A percentile compares a stretch with the other conserved stretches of the same genome.
Conservation (phyloP, 2,329 filamentous ascomycete species). For the Stagonosporopsis chrysanthemi region DNA sequence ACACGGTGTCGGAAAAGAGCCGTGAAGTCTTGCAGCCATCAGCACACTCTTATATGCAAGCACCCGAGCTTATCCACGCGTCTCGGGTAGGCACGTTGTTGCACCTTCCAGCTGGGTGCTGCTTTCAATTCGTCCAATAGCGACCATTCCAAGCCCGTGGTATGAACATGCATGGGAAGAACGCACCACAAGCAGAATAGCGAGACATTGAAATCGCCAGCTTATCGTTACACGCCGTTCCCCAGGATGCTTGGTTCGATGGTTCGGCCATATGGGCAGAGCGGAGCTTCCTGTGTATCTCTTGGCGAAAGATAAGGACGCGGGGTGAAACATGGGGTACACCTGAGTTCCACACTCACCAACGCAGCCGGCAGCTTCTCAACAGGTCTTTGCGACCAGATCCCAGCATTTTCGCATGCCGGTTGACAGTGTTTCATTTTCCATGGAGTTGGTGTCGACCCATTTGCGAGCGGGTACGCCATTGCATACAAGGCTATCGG, state of each 20-base stretch:
- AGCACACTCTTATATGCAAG: constrained; percentile 21
- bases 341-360: not conserved
- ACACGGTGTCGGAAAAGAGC: not conserved
- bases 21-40: not conserved
- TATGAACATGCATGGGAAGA: constrained; percentile 22
- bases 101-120: constrained; percentile 4
- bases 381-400: constrained; percentile 20
- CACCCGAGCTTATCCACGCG: constrained; percentile 19
- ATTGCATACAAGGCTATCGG: constrained; percentile 17
- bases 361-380: not conserved
- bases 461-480: constrained; percentile 39
- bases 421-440: constrained; percentile 45
- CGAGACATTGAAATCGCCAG: constrained; percentile 6
- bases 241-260: constrained; percentile 26
- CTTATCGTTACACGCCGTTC: constrained; percentile 35
- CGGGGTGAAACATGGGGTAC: constrained; percentile 26
- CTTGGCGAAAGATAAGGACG: constrained; percentile 44
- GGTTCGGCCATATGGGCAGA: constrained; percentile 29
- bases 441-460: constrained; percentile 40
- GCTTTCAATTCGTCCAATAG: constrained; percentile 21
- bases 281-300: constrained; percentile 18
- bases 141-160: not conserved
- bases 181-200: constrained; percentile 30
- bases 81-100: constrained; percentile 4
- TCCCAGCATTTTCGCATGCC: constrained; percentile 50